These are phyloP conservation scores for Aureobasidium mangrovei DNA, from an alignment of 2,329 filamentous ascomycete genomes.

Conservation along the genomic window DNA sequence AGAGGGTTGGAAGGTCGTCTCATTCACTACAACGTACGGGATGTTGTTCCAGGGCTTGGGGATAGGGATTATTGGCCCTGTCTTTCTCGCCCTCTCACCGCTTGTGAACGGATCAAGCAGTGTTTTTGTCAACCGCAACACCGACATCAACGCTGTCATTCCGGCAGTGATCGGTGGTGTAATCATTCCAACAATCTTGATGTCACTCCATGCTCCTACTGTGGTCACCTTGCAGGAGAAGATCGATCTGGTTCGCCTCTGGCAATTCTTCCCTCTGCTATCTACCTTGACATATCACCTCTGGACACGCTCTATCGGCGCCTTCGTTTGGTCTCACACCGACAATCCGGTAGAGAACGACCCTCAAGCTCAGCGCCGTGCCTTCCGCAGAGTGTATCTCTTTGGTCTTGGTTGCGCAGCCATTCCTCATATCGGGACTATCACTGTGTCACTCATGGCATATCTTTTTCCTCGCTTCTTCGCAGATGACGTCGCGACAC, in stretches of 20 bases:
- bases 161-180: background rate
- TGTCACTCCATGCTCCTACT: slow-evolving; percentile 11
- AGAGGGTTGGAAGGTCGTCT: background rate
- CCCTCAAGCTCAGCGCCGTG: background rate
- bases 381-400: background rate
- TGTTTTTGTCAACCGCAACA: background rate
- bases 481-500: background rate
- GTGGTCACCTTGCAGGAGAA: background rate
- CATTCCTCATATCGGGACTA: background rate
- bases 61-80: slow-evolving; percentile 6
- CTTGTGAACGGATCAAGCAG: background rate
- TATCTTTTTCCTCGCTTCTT: slow-evolving; percentile 2
- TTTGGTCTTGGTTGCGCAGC: slow-evolving; percentile 1
- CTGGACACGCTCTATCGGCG: background rate
- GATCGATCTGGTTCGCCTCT: slow-evolving; percentile 1
- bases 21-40: slow-evolving; percentile 7
- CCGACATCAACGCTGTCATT: background rate
- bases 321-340: background rate
- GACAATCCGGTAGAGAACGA: background rate
- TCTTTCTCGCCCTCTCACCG: slow-evolving; percentile 5
- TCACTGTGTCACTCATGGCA: background rate
- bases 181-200: slow-evolving; percentile 8
- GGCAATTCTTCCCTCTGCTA: slow-evolving; percentile 11
- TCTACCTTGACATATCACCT: background rate
- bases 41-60: slow-evolving; percentile 8